Evolutionary conservation across 208 protist species (phyloP).

Genomic region (Wallacemonas sp.): DNA sequence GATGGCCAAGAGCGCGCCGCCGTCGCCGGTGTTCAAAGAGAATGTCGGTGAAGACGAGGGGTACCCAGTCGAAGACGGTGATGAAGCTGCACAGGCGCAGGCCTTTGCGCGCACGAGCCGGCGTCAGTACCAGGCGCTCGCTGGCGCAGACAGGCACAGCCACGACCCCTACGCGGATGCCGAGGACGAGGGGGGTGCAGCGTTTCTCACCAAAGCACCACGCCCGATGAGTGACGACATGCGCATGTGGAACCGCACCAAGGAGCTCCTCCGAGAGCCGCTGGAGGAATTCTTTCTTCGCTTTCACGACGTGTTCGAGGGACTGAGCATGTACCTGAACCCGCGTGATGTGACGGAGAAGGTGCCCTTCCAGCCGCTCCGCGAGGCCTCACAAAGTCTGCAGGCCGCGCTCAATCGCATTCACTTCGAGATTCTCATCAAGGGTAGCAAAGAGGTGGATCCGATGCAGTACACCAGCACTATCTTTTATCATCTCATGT

Average conservation of each 20-base stretch:
- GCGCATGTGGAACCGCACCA: conserved; percentile 10
- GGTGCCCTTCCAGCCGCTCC: conserved; percentile 48
- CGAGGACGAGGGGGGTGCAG: not conserved
- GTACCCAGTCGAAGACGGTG: too few relatives aligned
- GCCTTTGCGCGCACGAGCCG: too few relatives aligned
- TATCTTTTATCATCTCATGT: conserved; percentile 33
- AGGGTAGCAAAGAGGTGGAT: conserved; percentile 19
- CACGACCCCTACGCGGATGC: not conserved
- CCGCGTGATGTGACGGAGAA: conserved; percentile 24
- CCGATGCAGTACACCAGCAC: conserved; percentile 31
- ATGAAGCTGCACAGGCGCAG: not conserved
- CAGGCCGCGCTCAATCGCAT: conserved; percentile 39
- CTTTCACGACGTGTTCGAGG: conserved; percentile 30
- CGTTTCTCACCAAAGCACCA: not conserved
- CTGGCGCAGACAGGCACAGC: not conserved
- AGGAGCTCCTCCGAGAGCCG: conserved; percentile 11
- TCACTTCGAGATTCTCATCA: conserved; percentile 38
- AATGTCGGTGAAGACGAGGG: not conserved
- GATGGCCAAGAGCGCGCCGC: not conserved
- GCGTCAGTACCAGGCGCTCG: too few relatives aligned
- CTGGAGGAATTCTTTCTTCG: conserved; percentile 25
- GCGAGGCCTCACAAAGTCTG: conserved; percentile 25
- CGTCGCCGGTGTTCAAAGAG: not conserved
- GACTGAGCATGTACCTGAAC: conserved; percentile 36
- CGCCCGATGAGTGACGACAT: conserved; percentile 2